Evolutionary conservation across 1,284 basidiomycete genomes (phyloP), one percentile per base, ranked within the genome.

Genomic region (Ceratobasidium sp.): DNA sequence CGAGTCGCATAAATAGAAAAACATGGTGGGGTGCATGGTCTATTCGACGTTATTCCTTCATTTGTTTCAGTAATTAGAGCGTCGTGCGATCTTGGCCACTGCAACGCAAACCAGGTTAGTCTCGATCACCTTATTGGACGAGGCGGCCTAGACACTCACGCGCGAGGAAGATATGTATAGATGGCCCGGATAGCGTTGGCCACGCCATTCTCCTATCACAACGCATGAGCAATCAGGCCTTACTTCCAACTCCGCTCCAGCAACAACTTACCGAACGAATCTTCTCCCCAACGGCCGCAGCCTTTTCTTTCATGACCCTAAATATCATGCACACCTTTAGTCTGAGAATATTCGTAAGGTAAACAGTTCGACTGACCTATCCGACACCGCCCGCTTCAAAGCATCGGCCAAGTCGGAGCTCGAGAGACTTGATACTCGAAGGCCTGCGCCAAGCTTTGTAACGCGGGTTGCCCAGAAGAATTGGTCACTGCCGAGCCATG

Each of bases 401-500:
- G 86, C 86, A 22, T 81, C 78, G 4, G 85, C 79, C 27, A 89
- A 73, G 60, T 87, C 86, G 69, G 79, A 79, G 0, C 81, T 80
- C 29, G 80, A 79, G 42, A 87, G 75, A 58, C 81, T 84, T 0
- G 80, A 75, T 13, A 89, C 81, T 68, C 80, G 82, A 82, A 68
- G 81, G 81, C 81, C 77, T 57, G 84, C 86, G 40, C 84, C 86
- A 31, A 89, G 81, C 73, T 83, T 82, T 70, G 86, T 83, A 25
- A 91, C 87, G 34, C 88, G 82, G 42, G 82, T 83, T 5, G 86
- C 88, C 87, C 90, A 90, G 77, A 90, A 91, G 77, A 83, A 88
- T 76, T 91, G 88, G 74, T 89, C 86, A 20, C 84, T 82, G 74
- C n/a, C 15, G 69, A 27, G 13, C 34, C 35, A 34, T 22, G 25